These are phyloP conservation scores for Isatis lusitanica DNA, from an alignment of 441 rosid species.

Conservation along the genomic window DNA sequence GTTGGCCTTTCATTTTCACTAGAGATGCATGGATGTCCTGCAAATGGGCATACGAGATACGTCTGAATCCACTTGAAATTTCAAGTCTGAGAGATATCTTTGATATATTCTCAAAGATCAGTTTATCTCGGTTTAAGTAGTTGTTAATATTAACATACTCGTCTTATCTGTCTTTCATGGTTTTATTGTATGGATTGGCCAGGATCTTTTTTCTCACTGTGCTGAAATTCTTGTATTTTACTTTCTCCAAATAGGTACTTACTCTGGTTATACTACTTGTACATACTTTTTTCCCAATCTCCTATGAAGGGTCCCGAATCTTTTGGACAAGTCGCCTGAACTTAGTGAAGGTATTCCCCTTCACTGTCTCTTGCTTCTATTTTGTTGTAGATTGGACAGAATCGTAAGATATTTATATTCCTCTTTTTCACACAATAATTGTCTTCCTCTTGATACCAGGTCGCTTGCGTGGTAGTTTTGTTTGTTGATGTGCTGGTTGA, in stretches of 20 bases:
- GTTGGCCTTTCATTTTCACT: background rate
- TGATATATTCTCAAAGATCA: background rate
- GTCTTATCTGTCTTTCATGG: background rate
- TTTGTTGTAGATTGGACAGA: background rate
- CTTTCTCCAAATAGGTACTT: constrained; percentile 41
- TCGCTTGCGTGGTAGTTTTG: constrained; percentile 61
- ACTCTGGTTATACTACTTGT: constrained; percentile 59
- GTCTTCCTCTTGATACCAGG: constrained; percentile 56
- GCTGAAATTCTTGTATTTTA: background rate
- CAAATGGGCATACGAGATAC: constrained; percentile 5
- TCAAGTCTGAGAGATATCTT: background rate
- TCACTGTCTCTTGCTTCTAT: constrained; percentile 18
- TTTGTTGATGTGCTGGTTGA: constrained; percentile 73
- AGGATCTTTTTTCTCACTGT: constrained; percentile 7
- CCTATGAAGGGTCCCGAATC: constrained; percentile 73
- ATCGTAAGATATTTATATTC: background rate
- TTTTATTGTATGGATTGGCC: background rate
- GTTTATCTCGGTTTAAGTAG: background rate
- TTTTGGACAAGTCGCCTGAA: constrained; percentile 64
- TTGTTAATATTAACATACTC: background rate
- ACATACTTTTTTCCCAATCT: constrained; percentile 75
- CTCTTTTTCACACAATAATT: background rate
- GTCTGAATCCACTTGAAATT: background rate
- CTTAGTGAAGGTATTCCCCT: constrained; percentile 60
- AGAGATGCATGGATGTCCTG: background rate